Conservation (phyloP, 129 eudicot species). For the Cynara cardunculus region DNA sequence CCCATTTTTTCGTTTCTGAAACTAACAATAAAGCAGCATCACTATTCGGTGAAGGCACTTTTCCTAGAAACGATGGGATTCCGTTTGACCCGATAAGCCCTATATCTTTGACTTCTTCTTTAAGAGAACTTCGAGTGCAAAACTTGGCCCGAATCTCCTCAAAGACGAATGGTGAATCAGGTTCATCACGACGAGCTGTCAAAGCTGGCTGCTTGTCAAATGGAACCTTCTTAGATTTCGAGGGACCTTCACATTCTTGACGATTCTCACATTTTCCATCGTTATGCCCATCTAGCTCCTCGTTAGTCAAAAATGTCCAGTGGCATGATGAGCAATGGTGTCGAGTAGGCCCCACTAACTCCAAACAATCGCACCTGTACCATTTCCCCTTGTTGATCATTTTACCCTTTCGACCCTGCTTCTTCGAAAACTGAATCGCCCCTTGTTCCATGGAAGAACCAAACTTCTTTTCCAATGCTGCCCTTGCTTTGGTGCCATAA, state of each 20-base stretch:
- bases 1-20: constrained; percentile 25
- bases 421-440: constrained; percentile 14
- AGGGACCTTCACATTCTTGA: constrained; percentile 16
- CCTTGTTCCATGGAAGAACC: constrained; percentile 38
- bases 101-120: constrained; percentile 52
- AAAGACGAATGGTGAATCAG: constrained; percentile 41
- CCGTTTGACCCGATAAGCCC: constrained; percentile 69
- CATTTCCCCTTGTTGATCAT: constrained; percentile 23
- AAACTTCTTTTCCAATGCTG: constrained; percentile 47
- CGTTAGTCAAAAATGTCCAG: constrained; percentile 42
- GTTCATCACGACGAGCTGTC: constrained; percentile 15
- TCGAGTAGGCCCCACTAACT: constrained; percentile 57
- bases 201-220: constrained; percentile 24
- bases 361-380: constrained; percentile 76
- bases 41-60: constrained; percentile 26
- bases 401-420: constrained; percentile 35
- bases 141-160: constrained; percentile 60
- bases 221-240: constrained; percentile 12
- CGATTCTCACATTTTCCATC: constrained; percentile 36
- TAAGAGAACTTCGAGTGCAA: constrained; percentile 44
- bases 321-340: constrained; percentile 79
- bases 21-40: constrained; percentile 38
- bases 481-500: constrained; percentile 52
- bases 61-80: constrained; percentile 44
- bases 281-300: constrained; percentile 54